A percentile compares a stretch with the other conserved stretches of the same genome.
phyloP scores from a whole-genome alignment of 495 filamentous ascomycete genomes.

The Schizothecium vesticola region DNA sequence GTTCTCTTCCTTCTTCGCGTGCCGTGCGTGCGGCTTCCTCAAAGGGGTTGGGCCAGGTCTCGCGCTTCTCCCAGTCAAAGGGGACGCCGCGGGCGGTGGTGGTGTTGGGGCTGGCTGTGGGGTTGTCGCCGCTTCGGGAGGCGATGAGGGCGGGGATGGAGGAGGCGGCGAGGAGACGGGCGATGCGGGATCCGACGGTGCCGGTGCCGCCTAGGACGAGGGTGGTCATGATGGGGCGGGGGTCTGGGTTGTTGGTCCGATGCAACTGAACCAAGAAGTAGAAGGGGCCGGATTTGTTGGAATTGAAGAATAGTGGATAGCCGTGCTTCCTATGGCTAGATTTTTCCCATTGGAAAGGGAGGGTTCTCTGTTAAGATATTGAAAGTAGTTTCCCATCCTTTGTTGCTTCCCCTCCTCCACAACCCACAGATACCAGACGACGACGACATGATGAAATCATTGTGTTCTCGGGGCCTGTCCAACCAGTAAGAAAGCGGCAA shows the following conservation, averaged over 20 bases:
- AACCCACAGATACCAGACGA: not conserved
- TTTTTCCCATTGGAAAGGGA: not conserved
- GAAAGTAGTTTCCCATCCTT: not conserved
- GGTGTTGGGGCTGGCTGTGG: not conserved
- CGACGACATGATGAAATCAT: constrained; percentile 9
- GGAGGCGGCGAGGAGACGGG: constrained; percentile 28
- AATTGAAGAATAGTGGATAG: too few relatives aligned
- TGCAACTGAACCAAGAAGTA: too few relatives aligned
- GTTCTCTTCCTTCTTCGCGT: too few relatives aligned
- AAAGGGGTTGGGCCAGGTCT: constrained; percentile 36
- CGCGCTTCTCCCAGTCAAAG: constrained; percentile 45
- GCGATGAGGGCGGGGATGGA: constrained; percentile 33
- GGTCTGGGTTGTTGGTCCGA: not conserved
- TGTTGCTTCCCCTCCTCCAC: not conserved
- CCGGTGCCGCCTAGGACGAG: constrained; percentile 47
- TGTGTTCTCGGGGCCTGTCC: not conserved
- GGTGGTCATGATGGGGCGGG: not conserved
- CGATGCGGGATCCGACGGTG: constrained; percentile 41
- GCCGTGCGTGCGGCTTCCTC: not conserved
- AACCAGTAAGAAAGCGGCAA: not conserved
- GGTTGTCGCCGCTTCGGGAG: constrained; percentile 30
- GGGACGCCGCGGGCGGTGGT: constrained; percentile 19
- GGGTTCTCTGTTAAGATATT: too few relatives aligned
- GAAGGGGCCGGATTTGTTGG: too few relatives aligned
- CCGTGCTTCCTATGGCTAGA: not conserved